Conservation (phyloP, 2,329 filamentous ascomycete genomes). For the Juglanconis sp. region DNA sequence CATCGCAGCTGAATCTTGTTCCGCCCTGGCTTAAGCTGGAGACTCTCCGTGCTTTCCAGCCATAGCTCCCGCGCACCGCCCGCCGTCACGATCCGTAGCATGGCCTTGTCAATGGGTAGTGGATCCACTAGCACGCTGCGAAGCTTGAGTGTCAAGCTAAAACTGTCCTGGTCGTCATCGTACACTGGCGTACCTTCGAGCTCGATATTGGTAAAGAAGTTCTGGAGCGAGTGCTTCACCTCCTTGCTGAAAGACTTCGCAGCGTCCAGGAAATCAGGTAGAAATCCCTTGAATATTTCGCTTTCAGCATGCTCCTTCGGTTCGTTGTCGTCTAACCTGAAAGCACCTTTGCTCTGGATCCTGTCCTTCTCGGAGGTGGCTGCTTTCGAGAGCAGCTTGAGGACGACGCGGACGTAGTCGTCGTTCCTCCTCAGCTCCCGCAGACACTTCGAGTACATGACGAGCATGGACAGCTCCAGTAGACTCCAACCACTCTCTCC, state of each 20-base stretch:
- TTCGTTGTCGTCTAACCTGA: constrained; percentile 26
- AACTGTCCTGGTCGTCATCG: constrained; percentile 69
- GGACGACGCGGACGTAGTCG: constrained; percentile 72
- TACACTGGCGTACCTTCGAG: constrained; percentile 69
- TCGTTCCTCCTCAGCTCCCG: constrained; percentile 72
- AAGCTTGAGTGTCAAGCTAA: constrained; percentile 65
- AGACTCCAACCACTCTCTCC: constrained; percentile 74
- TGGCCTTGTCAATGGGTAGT: constrained; percentile 63
- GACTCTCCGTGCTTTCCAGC: constrained; percentile 28
- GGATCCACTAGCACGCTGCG: constrained; percentile 70
- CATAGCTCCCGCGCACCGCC: constrained; percentile 57
- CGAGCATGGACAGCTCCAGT: constrained; percentile 78
- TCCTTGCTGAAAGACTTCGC: constrained; percentile 50
- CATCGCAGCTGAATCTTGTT: constrained; percentile 44
- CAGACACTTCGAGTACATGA: constrained; percentile 81
- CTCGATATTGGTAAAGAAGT: constrained; percentile 69
- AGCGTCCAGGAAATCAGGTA: constrained; percentile 45
- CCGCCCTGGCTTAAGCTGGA: constrained; percentile 53
- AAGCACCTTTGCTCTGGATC: constrained; percentile 36
- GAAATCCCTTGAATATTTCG: constrained; percentile 43
- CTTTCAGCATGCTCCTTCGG: constrained; percentile 29
- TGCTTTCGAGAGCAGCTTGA: constrained; percentile 71
- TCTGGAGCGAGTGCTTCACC: constrained; percentile 63
- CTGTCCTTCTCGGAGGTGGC: constrained; percentile 53
- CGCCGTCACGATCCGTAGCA: constrained; percentile 59